Evolutionary conservation across 1,284 basidiomycete species (phyloP), one percentile per base, ranked within the genome.

Genomic region (Rhodotorula sp.): DNA sequence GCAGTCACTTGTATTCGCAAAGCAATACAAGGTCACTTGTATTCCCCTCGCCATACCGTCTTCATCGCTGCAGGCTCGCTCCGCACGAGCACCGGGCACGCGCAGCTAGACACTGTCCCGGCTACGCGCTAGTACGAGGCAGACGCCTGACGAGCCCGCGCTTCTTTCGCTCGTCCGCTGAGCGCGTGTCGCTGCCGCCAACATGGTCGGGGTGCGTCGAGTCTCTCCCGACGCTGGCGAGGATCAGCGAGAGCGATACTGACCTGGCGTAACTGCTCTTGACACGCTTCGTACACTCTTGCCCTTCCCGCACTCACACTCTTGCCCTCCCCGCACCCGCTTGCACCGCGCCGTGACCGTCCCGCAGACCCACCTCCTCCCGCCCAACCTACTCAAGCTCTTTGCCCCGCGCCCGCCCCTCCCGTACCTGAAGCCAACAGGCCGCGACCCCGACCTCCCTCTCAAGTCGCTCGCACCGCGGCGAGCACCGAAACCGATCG

Each of bases 341-440:
- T n/a, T 46, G 2, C 32, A 8, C 54, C 22, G 5, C n/a, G 4
- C 19, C n/a, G 46, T 24, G 20, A n/a, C 17, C 58, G 29, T 11
- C 2, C 49, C 20, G 17, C 66, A 74, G 71, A 78, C 78, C 5
- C 78, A 78, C 65, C 74, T 94, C 51, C 86, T 97, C 54, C 94
- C 94, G 10, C 92, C 92, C 15, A 95, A 96, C 81, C 87, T 97
- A 61, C 87, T 96, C 80, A 92, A 93, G 81, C 89, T 97, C 74
- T 97, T 97, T 79, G 90, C 92, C 0, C 93, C 94, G 22, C 88
- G 94, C 24, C 91, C 93, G 2, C 90, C 89, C 5, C 85, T 95
- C 2, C 89, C 89, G 0, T 96, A 92, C 79, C 79, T 88, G 51
- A 88, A 91, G 39, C 92, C 94, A 1, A 83, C 92, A 36, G 91